Evolutionary conservation across 2,329 filamentous ascomycete species (phyloP), one percentile per base, ranked within the genome.

Genomic region (Incumbomyces delicatus): DNA sequence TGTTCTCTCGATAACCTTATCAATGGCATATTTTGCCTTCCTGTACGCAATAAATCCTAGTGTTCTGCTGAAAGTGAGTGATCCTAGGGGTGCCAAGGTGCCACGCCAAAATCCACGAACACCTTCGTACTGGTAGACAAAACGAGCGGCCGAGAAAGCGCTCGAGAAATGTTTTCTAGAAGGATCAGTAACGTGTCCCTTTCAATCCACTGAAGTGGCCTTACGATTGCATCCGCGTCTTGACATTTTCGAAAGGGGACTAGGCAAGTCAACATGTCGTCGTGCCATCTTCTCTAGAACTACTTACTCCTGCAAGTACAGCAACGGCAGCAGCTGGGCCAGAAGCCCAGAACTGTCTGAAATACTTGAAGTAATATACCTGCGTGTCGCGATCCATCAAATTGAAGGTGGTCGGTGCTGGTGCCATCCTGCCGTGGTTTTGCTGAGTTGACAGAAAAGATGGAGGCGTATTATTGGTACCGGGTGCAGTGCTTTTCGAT

Each of bases 161-260:
- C 67, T 68, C 41, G 59, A 58, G 46, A 72, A 72, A 47, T 71
- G 65, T 54, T 70, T 66, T 7, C 68, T 71, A 44, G 8, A 18
- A 20, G 44, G 6, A 18, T 20, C 8, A 41, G 40, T 47, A 36
- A 34, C 41, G 37, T 50, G 41, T 52, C 44, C 29, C 27, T 13
- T n/a, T 43, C 7, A 34, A 8, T 22, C 7, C 34, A 36, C 6
- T 18, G 6, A 11, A 12, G 3, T 20, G 20, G 32, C 39, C 66
- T 56, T 57, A 71, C 68, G 68, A 70, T 60, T 72, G 69, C 68
- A 72, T 71, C 30, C 69, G 68, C 41, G 68, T 70, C 54, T 72
- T 72, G 49, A 71, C 53, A 52, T 72, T 72, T 50, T 72, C 69
- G 42, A 71, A 52, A 32, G 69, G 69, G 39, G 69, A 70, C 68